Evolutionary conservation across 225 moss, liverwort and hornwort species (phyloP).

Genomic region (Pseudoscleropodium purum): DNA sequence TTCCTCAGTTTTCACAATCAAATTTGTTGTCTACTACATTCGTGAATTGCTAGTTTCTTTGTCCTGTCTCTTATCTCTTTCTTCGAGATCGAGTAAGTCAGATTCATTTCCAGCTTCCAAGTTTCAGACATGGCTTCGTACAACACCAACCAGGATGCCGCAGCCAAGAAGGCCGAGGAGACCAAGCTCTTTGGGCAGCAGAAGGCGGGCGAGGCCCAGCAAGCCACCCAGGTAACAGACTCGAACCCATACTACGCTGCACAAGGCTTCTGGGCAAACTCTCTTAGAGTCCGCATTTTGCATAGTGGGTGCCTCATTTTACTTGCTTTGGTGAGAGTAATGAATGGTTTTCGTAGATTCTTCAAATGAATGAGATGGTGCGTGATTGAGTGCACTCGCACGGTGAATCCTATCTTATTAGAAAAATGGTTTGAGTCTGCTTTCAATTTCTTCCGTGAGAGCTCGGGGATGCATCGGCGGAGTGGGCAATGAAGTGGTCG

Average conservation of each 20-base stretch:
- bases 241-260: neutral
- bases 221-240: slow-evolving; percentile 3
- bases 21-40: fast-evolving
- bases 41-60: too few relatives aligned
- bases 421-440: too few relatives aligned
- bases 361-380: too few relatives aligned
- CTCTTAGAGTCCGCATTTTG: neutral
- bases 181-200: slow-evolving; percentile 10
- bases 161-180: slow-evolving; percentile 5
- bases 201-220: slow-evolving; percentile 29
- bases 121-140: slow-evolving; percentile 8
- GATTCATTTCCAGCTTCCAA: neutral
- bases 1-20: fast-evolving
- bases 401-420: too few relatives aligned
- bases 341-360: too few relatives aligned
- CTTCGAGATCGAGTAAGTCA: neutral
- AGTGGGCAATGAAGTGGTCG: neutral
- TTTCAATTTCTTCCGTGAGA: too few relatives aligned
- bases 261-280: neutral
- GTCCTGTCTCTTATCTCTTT: neutral
- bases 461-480: neutral
- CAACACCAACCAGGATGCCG: slow-evolving; percentile 23
- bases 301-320: too few relatives aligned
- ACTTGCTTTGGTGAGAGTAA: neutral
- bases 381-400: neutral